Conservation (phyloP, 768 basidiomycete genomes). For the Boletus reticulatus region DNA sequence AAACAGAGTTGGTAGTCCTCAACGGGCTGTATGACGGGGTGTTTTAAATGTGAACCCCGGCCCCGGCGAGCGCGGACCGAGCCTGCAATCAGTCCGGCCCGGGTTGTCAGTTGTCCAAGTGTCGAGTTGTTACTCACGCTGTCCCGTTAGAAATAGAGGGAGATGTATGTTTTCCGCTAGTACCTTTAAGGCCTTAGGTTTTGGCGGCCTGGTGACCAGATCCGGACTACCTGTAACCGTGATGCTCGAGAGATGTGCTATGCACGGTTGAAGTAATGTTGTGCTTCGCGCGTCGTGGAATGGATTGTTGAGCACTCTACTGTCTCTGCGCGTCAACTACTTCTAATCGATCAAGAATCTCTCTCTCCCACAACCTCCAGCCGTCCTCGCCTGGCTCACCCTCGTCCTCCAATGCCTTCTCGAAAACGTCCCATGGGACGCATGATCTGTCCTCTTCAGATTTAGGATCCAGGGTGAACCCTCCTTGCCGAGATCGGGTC, state of each 20-base stretch:
- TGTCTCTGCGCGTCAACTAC: constrained; percentile 40
- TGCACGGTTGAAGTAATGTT: neutral
- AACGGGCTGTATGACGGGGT: constrained; percentile 10
- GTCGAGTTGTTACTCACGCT: too few relatives aligned
- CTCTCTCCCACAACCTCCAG: constrained; percentile 78
- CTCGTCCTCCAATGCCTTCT: constrained; percentile 49
- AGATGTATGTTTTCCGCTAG: too few relatives aligned
- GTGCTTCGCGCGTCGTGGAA: neutral
- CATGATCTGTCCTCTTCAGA: constrained; percentile 58
- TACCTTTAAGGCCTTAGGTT: too few relatives aligned
- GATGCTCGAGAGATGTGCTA: neutral
- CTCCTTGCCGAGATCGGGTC: constrained; percentile 85
- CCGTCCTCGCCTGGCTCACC: constrained; percentile 66
- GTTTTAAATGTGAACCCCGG: neutral
- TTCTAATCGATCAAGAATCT: constrained; percentile 66
- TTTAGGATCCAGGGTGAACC: constrained; percentile 55
- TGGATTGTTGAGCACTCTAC: constrained; percentile 1
- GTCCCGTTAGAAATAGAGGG: too few relatives aligned
- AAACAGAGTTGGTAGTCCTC: neutral
- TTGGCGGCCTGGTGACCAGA: too few relatives aligned
- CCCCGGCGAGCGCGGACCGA: constrained; percentile 9
- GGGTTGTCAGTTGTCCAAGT: neutral
- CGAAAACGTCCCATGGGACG: constrained; percentile 74
- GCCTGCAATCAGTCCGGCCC: constrained; percentile 3
- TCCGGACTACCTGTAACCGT: too few relatives aligned